phyloP scores from a whole-genome alignment of 2,329 filamentous ascomycete species.

The Colletotrichum orbiculare region DNA sequence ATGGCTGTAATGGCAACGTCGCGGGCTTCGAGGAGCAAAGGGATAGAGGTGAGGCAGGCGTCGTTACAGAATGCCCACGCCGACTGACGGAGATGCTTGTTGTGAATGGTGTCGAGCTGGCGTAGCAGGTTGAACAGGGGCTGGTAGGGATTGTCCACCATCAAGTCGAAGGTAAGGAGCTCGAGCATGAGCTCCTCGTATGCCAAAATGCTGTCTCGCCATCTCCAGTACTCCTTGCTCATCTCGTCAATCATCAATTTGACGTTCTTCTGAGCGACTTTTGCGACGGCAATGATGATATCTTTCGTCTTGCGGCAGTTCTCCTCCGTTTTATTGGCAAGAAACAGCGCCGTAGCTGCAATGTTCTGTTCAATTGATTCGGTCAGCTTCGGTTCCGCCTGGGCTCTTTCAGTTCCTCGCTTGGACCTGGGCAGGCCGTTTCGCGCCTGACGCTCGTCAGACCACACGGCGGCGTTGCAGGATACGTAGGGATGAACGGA shows the following conservation, averaged over 20 bases:
- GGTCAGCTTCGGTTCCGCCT: conserved; percentile 27
- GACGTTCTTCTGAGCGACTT: conserved; percentile 93
- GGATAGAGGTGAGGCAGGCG: conserved; percentile 84
- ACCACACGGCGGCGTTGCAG: conserved; percentile 1
- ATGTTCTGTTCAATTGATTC: conserved; percentile 67
- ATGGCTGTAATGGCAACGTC: conserved; percentile 88
- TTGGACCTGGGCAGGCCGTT: conserved; percentile 30
- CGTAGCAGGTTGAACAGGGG: conserved; percentile 84
- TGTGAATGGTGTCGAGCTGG: conserved; percentile 78
- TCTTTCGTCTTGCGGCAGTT: conserved; percentile 97
- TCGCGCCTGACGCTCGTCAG: conserved; percentile 32
- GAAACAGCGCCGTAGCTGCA: conserved; percentile 89
- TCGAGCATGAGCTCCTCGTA: conserved; percentile 95
- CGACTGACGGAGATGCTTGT: conserved; percentile 84
- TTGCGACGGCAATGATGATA: conserved; percentile 91
- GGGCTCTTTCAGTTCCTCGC: conserved; percentile 27
- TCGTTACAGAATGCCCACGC: conserved; percentile 97
- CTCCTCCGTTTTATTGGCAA: conserved; percentile 97
- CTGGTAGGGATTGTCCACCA: conserved; percentile 88
- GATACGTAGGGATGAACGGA: neutral
- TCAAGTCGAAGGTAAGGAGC: conserved; percentile 91
- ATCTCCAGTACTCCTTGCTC: conserved; percentile 98
- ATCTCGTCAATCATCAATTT: conserved; percentile 94
- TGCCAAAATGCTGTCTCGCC: conserved; percentile 92
- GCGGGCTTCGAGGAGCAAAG: conserved; percentile 80